Evolutionary conservation across 139 green algal genomes (phyloP).

Genomic region (Chlorella sp.): DNA sequence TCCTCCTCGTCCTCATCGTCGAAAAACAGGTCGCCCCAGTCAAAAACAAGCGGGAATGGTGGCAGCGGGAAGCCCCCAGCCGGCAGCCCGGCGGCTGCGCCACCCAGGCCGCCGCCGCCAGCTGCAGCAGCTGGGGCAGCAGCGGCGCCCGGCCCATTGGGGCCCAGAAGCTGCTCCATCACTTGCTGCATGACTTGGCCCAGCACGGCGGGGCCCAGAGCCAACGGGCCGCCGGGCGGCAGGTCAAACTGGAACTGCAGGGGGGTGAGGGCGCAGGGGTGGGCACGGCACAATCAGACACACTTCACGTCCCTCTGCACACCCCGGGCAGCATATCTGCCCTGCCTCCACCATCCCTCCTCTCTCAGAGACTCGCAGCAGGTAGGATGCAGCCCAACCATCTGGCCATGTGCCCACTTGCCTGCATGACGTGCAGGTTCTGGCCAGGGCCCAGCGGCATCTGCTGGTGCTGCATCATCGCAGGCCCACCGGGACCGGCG

Average conservation of each 20-base stretch:
- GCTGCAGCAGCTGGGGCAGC: too few relatives aligned
- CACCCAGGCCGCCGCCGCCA: too few relatives aligned
- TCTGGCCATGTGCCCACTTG: background rate
- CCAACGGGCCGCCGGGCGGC: background rate
- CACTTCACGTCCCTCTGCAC: background rate
- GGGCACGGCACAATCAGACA: too few relatives aligned
- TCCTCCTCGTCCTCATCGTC: background rate
- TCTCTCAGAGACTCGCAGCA: background rate
- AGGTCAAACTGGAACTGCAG: background rate
- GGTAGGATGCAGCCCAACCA: background rate
- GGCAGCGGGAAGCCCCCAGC: too few relatives aligned
- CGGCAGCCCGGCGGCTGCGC: too few relatives aligned
- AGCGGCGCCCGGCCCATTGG: too few relatives aligned
- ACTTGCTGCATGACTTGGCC: too few relatives aligned
- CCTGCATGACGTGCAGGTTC: conserved; percentile 24
- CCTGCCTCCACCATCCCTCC: background rate
- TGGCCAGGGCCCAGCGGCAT: background rate
- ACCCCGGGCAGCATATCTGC: too few relatives aligned
- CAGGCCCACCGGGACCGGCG: background rate
- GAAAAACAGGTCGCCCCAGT: background rate
- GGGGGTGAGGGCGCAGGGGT: background rate
- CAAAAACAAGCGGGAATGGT: too few relatives aligned
- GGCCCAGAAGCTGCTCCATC: too few relatives aligned
- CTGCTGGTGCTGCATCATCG: conserved; percentile 10
- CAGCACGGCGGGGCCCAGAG: too few relatives aligned